These are phyloP conservation scores for Fusarium armeniacum DNA, from an alignment of 2,329 filamentous ascomycete species.

Conservation along the genomic window DNA sequence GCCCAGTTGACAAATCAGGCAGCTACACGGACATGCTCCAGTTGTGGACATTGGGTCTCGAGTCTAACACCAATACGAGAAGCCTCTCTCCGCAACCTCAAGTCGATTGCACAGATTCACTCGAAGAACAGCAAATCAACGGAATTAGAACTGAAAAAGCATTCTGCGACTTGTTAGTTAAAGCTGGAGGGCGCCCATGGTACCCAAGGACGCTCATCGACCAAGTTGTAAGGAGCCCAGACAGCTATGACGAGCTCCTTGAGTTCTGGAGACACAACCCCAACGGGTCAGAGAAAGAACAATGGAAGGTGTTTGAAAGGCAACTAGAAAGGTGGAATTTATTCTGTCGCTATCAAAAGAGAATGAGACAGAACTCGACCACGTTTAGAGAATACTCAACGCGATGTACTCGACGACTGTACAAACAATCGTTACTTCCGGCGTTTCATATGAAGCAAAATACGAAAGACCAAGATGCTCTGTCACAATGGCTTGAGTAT, in stretches of 20 bases:
- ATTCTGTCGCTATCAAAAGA: constrained; percentile 40
- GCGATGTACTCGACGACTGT: constrained; percentile 24
- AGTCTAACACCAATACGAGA: constrained; percentile 8
- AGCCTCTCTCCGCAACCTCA: constrained; percentile 6
- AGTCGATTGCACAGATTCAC: constrained; percentile 1
- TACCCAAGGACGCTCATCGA: constrained; percentile 34
- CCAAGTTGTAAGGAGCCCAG: constrained; percentile 25
- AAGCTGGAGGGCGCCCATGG: constrained; percentile 44
- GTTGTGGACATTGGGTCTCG: constrained; percentile 21
- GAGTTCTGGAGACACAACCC: constrained; percentile 37
- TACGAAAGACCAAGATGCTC: constrained; percentile 49
- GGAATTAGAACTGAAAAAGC: constrained; percentile 28
- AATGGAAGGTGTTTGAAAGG: constrained; percentile 39
- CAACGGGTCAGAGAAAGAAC: constrained; percentile 2
- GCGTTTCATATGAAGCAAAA: constrained; percentile 44
- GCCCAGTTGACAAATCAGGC: constrained; percentile 27
- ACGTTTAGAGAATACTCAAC: constrained; percentile 21
- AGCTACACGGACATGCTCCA: constrained; percentile 32
- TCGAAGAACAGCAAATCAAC: constrained; percentile 19
- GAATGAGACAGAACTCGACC: constrained; percentile 26
- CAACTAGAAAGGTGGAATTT: constrained; percentile 40
- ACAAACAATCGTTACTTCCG: constrained; percentile 18
- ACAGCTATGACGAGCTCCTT: constrained; percentile 22
- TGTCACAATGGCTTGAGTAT: constrained; percentile 59
- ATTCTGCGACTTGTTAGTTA: constrained; percentile 23